Conservation (phyloP, 805 yeast genomes). For the Barnettozyma pratensis region DNA sequence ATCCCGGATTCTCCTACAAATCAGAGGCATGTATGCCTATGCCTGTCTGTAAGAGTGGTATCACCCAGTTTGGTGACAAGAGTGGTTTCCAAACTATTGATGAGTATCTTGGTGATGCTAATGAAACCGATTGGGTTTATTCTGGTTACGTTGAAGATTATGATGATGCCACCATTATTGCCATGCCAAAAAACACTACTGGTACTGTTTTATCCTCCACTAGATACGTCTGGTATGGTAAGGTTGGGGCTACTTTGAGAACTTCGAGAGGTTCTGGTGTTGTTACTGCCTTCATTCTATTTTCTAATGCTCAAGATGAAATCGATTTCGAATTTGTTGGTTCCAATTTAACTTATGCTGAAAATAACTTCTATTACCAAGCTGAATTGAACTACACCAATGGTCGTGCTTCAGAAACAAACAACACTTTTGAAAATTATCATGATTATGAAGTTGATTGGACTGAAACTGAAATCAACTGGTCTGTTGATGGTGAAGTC, state of each 20-base stretch:
- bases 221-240: conserved; percentile 84
- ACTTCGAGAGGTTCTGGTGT: conserved; percentile 78
- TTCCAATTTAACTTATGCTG: conserved; percentile 55
- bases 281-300: conserved; percentile 75
- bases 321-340: conserved; percentile 88
- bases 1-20: conserved; percentile 42
- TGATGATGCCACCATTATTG: conserved; percentile 55
- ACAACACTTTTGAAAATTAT: conserved; percentile 58
- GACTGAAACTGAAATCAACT: conserved; percentile 62
- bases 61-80: conserved; percentile 36
- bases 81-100: conserved; percentile 22
- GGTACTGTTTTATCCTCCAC: conserved; percentile 84
- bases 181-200: conserved; percentile 70
- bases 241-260: conserved; percentile 61
- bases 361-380: conserved; percentile 76
- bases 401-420: conserved; percentile 36
- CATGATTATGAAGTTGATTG: conserved; percentile 80
- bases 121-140: conserved; percentile 63
- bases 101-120: conserved; percentile 58
- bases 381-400: conserved; percentile 69
- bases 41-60: conserved; percentile 61
- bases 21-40: conserved; percentile 73
- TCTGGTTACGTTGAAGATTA: conserved; percentile 50
- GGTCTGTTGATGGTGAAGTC: conserved; percentile 67
- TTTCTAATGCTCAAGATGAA: conserved; percentile 86